These are phyloP conservation scores for Camillea tinctor DNA, from an alignment of 2,329 filamentous ascomycete species.

Conservation along the genomic window DNA sequence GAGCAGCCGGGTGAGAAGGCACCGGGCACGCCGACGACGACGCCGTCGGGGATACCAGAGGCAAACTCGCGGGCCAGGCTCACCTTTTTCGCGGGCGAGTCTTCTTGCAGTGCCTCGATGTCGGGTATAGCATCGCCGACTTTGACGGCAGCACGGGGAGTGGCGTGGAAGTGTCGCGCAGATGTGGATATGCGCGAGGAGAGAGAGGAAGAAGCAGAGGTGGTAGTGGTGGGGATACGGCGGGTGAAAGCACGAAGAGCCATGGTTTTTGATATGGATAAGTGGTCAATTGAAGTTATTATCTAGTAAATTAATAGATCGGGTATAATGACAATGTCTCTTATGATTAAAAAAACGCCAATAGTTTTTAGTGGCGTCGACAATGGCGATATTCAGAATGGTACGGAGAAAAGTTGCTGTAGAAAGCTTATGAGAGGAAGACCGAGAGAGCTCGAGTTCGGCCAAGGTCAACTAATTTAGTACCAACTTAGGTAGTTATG, in stretches of 20 bases:
- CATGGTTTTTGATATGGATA: slow-evolving; percentile 14
- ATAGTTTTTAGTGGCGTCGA: not conserved
- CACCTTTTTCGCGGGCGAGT: slow-evolving; percentile 88
- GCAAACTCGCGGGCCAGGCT: slow-evolving; percentile 76
- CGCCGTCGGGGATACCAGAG: slow-evolving; percentile 59
- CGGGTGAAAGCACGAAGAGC: slow-evolving; percentile 27
- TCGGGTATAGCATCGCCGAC: slow-evolving; percentile 78
- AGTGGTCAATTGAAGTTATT: no score
- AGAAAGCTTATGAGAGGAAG: not conserved
- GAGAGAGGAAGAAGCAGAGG: slow-evolving; percentile 1
- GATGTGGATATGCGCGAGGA: slow-evolving; percentile 24
- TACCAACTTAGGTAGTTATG: no score
- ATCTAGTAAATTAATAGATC: no score
- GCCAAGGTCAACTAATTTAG: no score
- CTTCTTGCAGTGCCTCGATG: slow-evolving; percentile 75
- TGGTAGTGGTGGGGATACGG: slow-evolving; percentile 12
- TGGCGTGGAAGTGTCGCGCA: slow-evolving; percentile 60
- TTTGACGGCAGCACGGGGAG: slow-evolving; percentile 63
- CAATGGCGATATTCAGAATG: not conserved
- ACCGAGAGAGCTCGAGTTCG: not conserved
- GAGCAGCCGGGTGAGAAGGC: slow-evolving; percentile 66
- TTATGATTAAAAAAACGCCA: no score
- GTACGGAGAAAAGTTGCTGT: not conserved
- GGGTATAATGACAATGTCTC: no score
- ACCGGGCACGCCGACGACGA: slow-evolving; percentile 83